These are phyloP conservation scores for Colletotrichum cuscutae DNA, from an alignment of 2,329 filamentous ascomycete species.

Conservation along the genomic window DNA sequence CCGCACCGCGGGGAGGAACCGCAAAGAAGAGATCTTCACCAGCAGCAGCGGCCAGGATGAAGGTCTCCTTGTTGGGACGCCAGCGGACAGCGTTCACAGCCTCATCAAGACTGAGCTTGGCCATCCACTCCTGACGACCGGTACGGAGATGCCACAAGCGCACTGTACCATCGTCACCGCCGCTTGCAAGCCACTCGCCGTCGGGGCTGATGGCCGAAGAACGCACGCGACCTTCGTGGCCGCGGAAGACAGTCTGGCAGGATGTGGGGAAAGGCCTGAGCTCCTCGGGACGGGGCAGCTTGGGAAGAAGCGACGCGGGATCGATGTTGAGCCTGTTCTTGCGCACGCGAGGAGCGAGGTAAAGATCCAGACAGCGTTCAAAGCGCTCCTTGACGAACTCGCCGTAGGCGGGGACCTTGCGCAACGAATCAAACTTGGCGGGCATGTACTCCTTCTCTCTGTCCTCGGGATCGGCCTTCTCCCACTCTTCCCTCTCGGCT, in stretches of 20 bases:
- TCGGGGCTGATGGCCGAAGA: constrained; percentile 86
- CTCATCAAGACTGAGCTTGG: constrained; percentile 79
- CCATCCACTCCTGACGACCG: constrained; percentile 88
- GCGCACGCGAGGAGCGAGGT: constrained; percentile 90
- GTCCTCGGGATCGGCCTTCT: constrained; percentile 88
- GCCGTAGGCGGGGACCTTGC: constrained; percentile 91
- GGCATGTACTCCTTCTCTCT: constrained; percentile 90
- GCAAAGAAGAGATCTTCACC: constrained; percentile 89
- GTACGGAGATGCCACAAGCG: constrained; percentile 90
- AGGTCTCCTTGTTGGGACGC: constrained; percentile 84
- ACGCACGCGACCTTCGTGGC: constrained; percentile 89
- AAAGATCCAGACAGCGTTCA: constrained; percentile 93
- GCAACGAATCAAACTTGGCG: constrained; percentile 81
- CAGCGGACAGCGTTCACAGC: constrained; percentile 89
- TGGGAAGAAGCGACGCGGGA: constrained; percentile 89
- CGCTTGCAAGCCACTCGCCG: constrained; percentile 87
- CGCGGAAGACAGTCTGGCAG: constrained; percentile 86
- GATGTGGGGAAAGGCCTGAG: constrained; percentile 94
- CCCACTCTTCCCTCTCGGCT: constrained; percentile 86
- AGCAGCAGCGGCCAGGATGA: constrained; percentile 84
- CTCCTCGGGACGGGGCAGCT: constrained; percentile 92
- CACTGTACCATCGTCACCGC: constrained; percentile 93
- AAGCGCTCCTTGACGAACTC: constrained; percentile 95
- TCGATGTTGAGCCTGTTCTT: constrained; percentile 98
- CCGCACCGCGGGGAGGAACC: constrained; percentile 78